Evolutionary conservation across 2,329 filamentous ascomycete genomes (phyloP).

Genomic region (Fusarium staphyleae): DNA sequence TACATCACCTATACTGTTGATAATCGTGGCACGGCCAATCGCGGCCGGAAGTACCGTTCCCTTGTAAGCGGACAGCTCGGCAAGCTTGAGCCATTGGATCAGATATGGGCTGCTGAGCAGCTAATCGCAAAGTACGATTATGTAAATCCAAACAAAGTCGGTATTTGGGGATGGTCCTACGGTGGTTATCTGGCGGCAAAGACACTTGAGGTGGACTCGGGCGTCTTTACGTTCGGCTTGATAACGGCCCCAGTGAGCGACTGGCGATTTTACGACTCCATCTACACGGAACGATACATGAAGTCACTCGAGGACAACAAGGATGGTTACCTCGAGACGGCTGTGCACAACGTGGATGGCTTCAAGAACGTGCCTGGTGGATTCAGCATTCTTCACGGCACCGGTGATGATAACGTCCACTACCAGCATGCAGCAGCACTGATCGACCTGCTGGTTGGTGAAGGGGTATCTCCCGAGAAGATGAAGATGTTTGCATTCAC

Average conservation of each 20-base stretch:
- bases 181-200: slow-evolving; percentile 72
- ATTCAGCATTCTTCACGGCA: slow-evolving; percentile 70
- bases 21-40: slow-evolving; percentile 70
- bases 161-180: slow-evolving; percentile 74
- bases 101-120: slow-evolving; percentile 70
- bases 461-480: slow-evolving; percentile 65
- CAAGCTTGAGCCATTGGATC: slow-evolving; percentile 68
- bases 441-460: slow-evolving; percentile 66
- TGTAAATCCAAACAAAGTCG: slow-evolving; percentile 65
- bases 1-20: slow-evolving; percentile 74
- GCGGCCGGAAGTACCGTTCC: slow-evolving; percentile 68
- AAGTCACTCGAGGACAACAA: slow-evolving; percentile 64
- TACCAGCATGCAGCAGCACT: slow-evolving; percentile 71
- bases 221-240: slow-evolving; percentile 67
- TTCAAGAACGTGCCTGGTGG: slow-evolving; percentile 69
- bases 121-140: slow-evolving; percentile 58
- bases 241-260: slow-evolving; percentile 72
- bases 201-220: slow-evolving; percentile 67
- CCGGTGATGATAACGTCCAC: slow-evolving; percentile 75
- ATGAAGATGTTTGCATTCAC: slow-evolving; percentile 71
- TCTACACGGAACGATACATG: slow-evolving; percentile 79
- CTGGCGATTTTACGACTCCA: slow-evolving; percentile 74
- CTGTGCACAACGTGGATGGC: slow-evolving; percentile 63
- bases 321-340: slow-evolving; percentile 66
- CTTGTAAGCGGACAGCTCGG: slow-evolving; percentile 66